Conservation (phyloP, 2,329 filamentous ascomycete species). For the Cladosporium sp. region DNA sequence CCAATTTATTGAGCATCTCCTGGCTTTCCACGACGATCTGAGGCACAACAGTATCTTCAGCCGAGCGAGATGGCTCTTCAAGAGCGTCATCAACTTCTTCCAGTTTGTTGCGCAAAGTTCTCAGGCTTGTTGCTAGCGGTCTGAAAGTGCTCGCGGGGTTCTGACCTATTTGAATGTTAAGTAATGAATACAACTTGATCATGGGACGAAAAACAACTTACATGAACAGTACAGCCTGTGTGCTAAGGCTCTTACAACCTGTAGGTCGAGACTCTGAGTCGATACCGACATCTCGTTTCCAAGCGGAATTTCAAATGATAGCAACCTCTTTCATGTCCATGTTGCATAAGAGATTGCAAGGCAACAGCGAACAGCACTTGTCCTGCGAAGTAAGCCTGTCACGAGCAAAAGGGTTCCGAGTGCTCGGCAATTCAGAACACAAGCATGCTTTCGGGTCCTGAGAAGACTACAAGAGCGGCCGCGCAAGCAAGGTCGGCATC, state of each 20-base stretch:
- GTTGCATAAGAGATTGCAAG: neutral
- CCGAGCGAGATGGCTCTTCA: neutral
- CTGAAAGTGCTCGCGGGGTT: conserved; percentile 12
- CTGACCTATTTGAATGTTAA: conserved; percentile 7
- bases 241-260: conserved; percentile 8
- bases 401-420: too few relatives aligned
- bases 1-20: conserved; percentile 15
- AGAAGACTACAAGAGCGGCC: too few relatives aligned
- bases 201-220: neutral
- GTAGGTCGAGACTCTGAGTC: neutral
- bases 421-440: too few relatives aligned
- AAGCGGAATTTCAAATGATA: neutral
- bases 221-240: conserved; percentile 17
- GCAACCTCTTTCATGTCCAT: neutral
- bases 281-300: neutral
- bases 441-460: too few relatives aligned
- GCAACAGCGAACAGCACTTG: too few relatives aligned
- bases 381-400: too few relatives aligned
- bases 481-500: too few relatives aligned
- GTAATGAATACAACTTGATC: too few relatives aligned
- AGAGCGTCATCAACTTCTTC: conserved; percentile 20
- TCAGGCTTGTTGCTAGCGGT: conserved; percentile 13
- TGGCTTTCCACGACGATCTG: conserved; percentile 13
- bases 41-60: conserved; percentile 6
- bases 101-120: conserved; percentile 18